phyloP scores from a whole-genome alignment of 2,329 filamentous ascomycete genomes.

The Geosmithia flava region DNA sequence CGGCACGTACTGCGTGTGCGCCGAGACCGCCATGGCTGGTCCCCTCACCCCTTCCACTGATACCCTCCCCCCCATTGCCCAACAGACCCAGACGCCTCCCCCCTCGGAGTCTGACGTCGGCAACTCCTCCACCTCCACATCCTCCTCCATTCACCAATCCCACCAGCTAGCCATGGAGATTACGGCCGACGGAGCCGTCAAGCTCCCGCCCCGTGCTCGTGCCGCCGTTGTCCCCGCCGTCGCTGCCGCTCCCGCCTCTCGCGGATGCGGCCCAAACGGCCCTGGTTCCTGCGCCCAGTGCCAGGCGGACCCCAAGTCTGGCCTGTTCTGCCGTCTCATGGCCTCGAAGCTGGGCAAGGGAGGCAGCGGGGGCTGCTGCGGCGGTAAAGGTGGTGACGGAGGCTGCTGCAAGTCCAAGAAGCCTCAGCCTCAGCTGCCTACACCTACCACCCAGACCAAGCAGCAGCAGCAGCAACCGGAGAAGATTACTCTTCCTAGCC shows the following conservation, averaged over 20 bases:
- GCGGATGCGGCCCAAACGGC: conserved; percentile 50
- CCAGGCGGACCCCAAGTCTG: conserved; percentile 63
- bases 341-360: conserved; percentile 49
- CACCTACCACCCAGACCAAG: too few relatives aligned
- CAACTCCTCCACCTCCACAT: too few relatives aligned
- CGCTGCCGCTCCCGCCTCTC: conserved; percentile 12
- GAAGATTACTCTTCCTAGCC: conserved; percentile 21
- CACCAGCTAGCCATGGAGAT: conserved; percentile 41
- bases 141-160: too few relatives aligned
- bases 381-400: conserved; percentile 43
- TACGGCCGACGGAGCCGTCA: conserved; percentile 47
- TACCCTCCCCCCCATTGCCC: conserved; percentile 25
- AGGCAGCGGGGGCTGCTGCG: conserved; percentile 43
- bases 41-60: conserved; percentile 23
- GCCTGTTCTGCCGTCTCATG: conserved; percentile 71
- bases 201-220: conserved; percentile 34
- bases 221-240: not conserved
- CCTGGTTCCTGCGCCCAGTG: conserved; percentile 74
- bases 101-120: conserved; percentile 49
- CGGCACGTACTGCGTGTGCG: conserved; percentile 72
- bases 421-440: too few relatives aligned
- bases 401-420: conserved; percentile 47
- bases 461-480: conserved; percentile 12
- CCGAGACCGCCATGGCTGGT: conserved; percentile 37
- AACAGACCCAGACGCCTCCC: conserved; percentile 43